Conservation (phyloP, 2,329 filamentous ascomycete genomes). For the Elsinoe fawcettii region DNA sequence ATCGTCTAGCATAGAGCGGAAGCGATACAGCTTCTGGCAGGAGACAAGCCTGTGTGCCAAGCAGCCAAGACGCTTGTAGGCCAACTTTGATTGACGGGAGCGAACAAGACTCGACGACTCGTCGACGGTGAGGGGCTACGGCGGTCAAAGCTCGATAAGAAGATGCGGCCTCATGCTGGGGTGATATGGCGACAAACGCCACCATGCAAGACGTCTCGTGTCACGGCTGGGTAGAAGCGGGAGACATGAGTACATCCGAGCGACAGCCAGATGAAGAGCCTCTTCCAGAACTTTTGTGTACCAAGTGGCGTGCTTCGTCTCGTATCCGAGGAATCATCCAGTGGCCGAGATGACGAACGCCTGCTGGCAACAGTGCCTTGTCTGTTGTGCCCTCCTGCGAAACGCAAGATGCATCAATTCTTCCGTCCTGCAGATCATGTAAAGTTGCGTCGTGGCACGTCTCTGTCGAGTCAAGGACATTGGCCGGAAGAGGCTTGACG, state of each 20-base stretch:
- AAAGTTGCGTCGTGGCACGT: slow-evolving; percentile 1
- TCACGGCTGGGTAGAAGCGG: slow-evolving; percentile 10
- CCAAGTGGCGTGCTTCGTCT: background rate
- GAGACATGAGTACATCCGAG: background rate
- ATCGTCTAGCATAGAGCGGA: background rate
- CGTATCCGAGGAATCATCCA: background rate
- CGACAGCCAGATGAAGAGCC: background rate
- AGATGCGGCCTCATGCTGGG: background rate
- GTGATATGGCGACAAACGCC: slow-evolving; percentile 5
- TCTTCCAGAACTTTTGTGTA: background rate
- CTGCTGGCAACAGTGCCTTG: background rate
- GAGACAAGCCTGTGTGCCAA: slow-evolving; percentile 13
- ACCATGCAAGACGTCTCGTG: slow-evolving; percentile 4
- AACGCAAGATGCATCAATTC: background rate
- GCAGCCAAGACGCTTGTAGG: slow-evolving; percentile 1
- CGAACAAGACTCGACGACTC: slow-evolving; percentile 6
- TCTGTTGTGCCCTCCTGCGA: background rate
- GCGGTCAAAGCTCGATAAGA: slow-evolving; percentile 14
- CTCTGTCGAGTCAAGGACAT: slow-evolving; percentile 8
- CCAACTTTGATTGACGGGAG: slow-evolving; percentile 6
- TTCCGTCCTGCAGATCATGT: slow-evolving; percentile 10
- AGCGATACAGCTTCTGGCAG: slow-evolving; percentile 2
- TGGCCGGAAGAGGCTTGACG: background rate
- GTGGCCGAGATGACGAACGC: background rate
- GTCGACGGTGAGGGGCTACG: slow-evolving; percentile 5